Evolutionary conservation across 805 yeast genomes (phyloP), one percentile per base, ranked within the genome.

Genomic region (Barnettozyma populi): DNA sequence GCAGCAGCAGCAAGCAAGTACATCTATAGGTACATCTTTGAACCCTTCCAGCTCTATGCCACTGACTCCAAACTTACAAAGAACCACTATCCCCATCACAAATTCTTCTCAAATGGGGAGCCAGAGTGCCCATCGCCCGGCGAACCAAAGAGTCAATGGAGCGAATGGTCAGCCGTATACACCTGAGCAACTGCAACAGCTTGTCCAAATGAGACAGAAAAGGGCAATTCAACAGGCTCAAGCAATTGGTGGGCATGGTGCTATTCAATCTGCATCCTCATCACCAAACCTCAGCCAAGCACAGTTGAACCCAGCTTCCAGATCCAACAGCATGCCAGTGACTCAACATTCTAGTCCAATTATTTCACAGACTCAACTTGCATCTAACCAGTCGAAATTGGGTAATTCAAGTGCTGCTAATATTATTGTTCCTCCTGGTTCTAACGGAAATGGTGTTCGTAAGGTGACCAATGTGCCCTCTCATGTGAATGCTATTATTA

Each of bases 401-500:
- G 32, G 44, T 11, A 11, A 16, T n/a, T 6, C 34, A 21, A 31
- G 18, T 18, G 18, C 43, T 24, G 36, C 16, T 7, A 24, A 37
- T 21, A 14, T 23, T 20, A 29, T 8, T 37, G 18, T 36, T 14
- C 20, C 36, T 27, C 18, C 13, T 24, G 27, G 7, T n/a, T 2
- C 27, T 24, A 34, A 18, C 44, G 41, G 13, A n/a, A 45, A 41
- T 14, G 43, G 50, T 46, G 54, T 49, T 4, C 56, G 54, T 25
- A 56, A 56, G 40, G 24, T 46, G 8, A 42, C 53, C 38, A 76
- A 80, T 61, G 75, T 80, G 0, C 79, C 82, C 13, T 77, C 81
- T 1, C 87, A 82, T 55, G 84, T 82, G 4, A 74, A 85, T 9
- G 82, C 85, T 1, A 74, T 82, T 37, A 77, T 82, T 48, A 78